Evolutionary conservation across 768 basidiomycete genomes (phyloP), one percentile per base, ranked within the genome.

Genomic region (Boletus huronensis): DNA sequence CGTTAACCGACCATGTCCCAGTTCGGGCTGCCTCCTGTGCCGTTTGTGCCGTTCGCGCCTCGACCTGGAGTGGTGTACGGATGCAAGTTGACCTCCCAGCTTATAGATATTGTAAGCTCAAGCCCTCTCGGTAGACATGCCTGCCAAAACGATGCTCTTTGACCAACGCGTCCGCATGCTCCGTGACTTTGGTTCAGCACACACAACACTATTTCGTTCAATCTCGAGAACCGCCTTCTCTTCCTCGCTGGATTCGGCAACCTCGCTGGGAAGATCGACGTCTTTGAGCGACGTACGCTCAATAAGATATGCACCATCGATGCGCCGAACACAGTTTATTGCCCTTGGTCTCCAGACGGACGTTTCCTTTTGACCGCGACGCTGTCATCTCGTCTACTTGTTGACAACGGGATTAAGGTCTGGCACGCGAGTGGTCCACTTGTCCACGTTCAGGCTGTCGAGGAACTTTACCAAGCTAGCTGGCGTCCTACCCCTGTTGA

Each of bases 401-500:
- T 99, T 54, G 96, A 99, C 74, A 98, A 98, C 62, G 94, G 95
- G 2, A 84, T 98, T 71, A 96, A 95, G 75, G 79, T 99, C 57
- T 98, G 88, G 90, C 94, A 96, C 69, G 93, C 91, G 69, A 80
- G 85, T 0, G 95, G 97, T 8, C 79, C 84, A 1, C 81, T 98
- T n/a, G 66, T 97, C 50, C 93, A 98, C 58, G 75, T 88, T 19
- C 91, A 97, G 68, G 65, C 75, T 42, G 73, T 84, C 49, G 92
- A 97, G 4, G 95, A 98, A 68, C 80, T 97, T 13, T 98, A 98
- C 71, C 93, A 97, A 72, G 79, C 83, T 0, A 75, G 82, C 1
- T 96, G 93, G 94, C 77, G 90, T 29, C 93, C 93, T 8, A 80
- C 78, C 0, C 81, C 81, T 21, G 74, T 87, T 14, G 88, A 88